Evolutionary conservation across 108 stramenopile genomes (phyloP).

Genomic region (Pelagomonas calceolata): DNA sequence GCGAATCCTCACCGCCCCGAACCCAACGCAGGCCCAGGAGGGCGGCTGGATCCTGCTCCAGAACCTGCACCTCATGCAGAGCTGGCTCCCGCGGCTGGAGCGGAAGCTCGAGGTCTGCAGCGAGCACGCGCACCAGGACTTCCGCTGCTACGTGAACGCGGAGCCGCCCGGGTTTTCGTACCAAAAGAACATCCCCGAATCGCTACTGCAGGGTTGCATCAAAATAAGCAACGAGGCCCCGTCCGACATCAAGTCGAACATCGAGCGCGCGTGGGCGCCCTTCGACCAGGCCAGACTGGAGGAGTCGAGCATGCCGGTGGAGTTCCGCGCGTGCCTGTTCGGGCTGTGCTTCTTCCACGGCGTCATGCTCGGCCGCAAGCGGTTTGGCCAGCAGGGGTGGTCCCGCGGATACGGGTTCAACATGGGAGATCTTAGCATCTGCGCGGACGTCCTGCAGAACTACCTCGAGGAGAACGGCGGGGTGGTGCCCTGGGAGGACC

Average conservation of each 20-base stretch:
- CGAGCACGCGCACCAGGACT: constrained; percentile 41
- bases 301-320: constrained; percentile 30
- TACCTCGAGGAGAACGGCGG: constrained; percentile 46
- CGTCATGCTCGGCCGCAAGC: constrained; percentile 50
- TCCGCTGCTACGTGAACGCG: constrained; percentile 53
- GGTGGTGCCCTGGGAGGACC: constrained; percentile 52
- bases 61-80: constrained; percentile 56
- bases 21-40: constrained; percentile 39
- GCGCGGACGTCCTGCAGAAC: constrained; percentile 38
- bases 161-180: constrained; percentile 46
- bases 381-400: constrained; percentile 63
- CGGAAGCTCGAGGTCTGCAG: constrained; percentile 46
- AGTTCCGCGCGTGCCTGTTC: constrained; percentile 52
- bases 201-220: constrained; percentile 45
- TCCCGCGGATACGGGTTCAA: constrained; percentile 43
- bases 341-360: constrained; percentile 58
- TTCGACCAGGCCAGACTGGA: constrained; percentile 34
- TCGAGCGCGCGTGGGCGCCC: constrained; percentile 47
- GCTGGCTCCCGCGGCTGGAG: constrained; percentile 50
- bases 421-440: constrained; percentile 47
- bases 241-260: constrained; percentile 50
- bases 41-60: constrained; percentile 64
- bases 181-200: constrained; percentile 57
- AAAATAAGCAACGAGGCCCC: constrained; percentile 60
- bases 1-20: too few species aligned